Conservation (phyloP, 1,284 basidiomycete species). For the Singerocomus rubriflavus region DNA sequence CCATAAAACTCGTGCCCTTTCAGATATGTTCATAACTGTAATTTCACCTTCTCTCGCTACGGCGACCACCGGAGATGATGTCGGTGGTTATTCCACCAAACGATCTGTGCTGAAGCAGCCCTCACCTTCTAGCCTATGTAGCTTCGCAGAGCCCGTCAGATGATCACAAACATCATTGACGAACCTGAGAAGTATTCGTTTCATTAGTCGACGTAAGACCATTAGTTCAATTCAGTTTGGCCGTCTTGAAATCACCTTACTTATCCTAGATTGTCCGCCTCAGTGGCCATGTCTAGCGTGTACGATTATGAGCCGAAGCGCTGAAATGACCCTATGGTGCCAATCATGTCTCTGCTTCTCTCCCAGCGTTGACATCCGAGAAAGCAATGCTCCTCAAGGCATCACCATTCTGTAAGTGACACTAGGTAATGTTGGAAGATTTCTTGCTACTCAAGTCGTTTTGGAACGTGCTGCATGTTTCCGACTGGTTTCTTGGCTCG, state of each 20-base stretch:
- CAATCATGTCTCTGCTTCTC: neutral
- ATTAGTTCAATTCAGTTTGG: too few species aligned
- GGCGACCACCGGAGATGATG: constrained; percentile 5
- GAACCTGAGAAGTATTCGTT: constrained; percentile 1
- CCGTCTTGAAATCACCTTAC: too few species aligned
- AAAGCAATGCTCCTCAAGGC: constrained; percentile 3
- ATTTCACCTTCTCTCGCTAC: neutral
- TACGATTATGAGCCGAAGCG: constrained; percentile 17
- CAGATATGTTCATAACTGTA: constrained; percentile 2
- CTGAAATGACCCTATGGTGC: constrained; percentile 15
- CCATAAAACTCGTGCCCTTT: neutral
- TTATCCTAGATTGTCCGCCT: constrained; percentile 10
- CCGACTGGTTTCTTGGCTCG: constrained; percentile 15
- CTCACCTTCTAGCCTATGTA: constrained; percentile 6
- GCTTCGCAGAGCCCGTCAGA: constrained; percentile 5
- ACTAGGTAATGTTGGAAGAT: neutral
- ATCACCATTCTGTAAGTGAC: constrained; percentile 18
- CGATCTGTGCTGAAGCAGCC: constrained; percentile 3
- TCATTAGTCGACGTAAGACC: constrained; percentile 10
- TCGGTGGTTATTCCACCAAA: constrained; percentile 7
- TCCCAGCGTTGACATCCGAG: neutral
- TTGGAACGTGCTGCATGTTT: constrained; percentile 13
- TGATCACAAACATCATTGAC: constrained; percentile 8
- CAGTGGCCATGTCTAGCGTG: constrained; percentile 10
- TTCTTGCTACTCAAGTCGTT: neutral